These are phyloP conservation scores for Capronia epimyces DNA, from an alignment of 2,329 filamentous ascomycete species.

Conservation along the genomic window DNA sequence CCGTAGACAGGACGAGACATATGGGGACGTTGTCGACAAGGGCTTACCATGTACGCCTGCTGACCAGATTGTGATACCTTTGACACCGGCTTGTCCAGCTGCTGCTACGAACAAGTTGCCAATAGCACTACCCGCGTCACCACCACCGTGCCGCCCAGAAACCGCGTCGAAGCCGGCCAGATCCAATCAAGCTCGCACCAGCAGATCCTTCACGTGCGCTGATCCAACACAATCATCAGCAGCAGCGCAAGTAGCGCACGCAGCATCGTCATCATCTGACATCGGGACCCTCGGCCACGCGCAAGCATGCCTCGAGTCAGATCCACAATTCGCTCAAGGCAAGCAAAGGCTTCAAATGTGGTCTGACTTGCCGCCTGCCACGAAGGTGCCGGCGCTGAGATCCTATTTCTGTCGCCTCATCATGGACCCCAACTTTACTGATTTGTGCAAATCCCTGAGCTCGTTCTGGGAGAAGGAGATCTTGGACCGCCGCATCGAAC, in stretches of 20 bases:
- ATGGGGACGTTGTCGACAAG: not conserved
- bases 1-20: not conserved
- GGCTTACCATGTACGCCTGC: constrained; percentile 19
- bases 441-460: constrained; percentile 40
- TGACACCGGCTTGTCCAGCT: constrained; percentile 14
- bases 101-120: not conserved
- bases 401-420: constrained; percentile 40
- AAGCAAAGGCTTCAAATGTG: constrained; percentile 3
- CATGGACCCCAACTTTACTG: constrained; percentile 38
- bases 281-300: not conserved
- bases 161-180: not conserved
- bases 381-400: constrained; percentile 23
- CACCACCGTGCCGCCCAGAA: not conserved
- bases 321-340: not conserved
- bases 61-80: constrained; percentile 15
- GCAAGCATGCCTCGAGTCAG: not conserved
- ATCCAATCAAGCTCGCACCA: not conserved
- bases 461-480: constrained; percentile 33
- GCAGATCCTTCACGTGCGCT: not conserved
- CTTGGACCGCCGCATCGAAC: constrained; percentile 5
- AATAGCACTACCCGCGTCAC: not conserved
- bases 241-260: not conserved
- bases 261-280: not conserved
- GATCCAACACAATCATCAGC: not conserved
- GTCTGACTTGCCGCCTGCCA: not conserved